Base-by-base conservation (phyloP, 2,329 filamentous ascomycete genomes). In the Pseudonectria foliicola region DNA sequence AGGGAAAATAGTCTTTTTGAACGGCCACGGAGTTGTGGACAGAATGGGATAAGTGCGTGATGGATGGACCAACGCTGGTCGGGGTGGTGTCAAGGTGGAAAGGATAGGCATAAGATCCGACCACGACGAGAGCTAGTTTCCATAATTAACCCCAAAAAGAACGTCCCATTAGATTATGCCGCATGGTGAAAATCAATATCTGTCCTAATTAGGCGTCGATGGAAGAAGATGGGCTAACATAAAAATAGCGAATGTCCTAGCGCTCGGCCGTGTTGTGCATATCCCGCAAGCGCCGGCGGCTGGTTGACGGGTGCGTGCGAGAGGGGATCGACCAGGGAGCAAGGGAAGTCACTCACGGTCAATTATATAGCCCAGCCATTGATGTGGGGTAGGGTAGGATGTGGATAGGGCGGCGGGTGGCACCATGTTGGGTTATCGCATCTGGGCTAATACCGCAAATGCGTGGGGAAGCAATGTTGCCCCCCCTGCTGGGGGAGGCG, bases 191-290 rank as follows among this genome's bases (percentile, higher is more conserved):
- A 35, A 44, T 29, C 27, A 16, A 29, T 16, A 11, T 16, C 6
- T 29, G 27, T 29, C 15, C 27, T 6, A 14, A n/a, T 40, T 48
- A 43, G 38, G 39, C 31, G 33, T 37, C 27, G 8, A 24, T 15
- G n/a, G 23, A 31, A 28, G 18, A 48, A 51, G 44, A 34, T 36
- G 54, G 52, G 43, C 46, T 50, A 54, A 59, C 56, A 53, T 54
- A 61, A 57, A 59, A 61, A 61, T 60, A 62, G 57, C 44, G 36
- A 34, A 39, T 31, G 33, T 43, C 40, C 50, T 53, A 52, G 46
- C 47, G 49, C 49, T 44, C 29, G 34, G 33, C 38, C 18, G 39
- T 47, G 41, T 35, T 42, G 31, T 38, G 40, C 41, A 39, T 40
- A 34, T 27, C 31, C 31, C 34, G 26, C 43, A 52, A 52, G 48